These are phyloP conservation scores for Fusarium graminum DNA, from an alignment of 2,329 filamentous ascomycete species.

Conservation along the genomic window DNA sequence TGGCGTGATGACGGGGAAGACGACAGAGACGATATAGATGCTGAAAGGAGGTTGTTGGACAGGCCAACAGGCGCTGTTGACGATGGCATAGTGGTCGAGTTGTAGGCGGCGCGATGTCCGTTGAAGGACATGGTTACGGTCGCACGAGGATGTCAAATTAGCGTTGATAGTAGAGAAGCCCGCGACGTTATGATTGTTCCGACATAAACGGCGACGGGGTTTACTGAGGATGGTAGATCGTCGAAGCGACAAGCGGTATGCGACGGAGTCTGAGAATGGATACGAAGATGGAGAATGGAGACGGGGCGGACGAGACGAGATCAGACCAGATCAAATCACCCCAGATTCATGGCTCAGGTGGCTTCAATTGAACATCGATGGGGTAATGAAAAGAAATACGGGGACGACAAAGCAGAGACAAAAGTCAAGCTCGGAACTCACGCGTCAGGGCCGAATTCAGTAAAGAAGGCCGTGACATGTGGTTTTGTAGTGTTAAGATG, in stretches of 20 bases:
- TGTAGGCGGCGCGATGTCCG: conserved; percentile 60
- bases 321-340: conserved; percentile 38
- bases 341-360: conserved; percentile 37
- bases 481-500: conserved; percentile 36
- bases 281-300: conserved; percentile 12
- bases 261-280: conserved; percentile 11
- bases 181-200: conserved; percentile 15
- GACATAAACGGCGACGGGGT: conserved; percentile 36
- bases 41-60: conserved; percentile 67
- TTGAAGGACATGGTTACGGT: conserved; percentile 58
- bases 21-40: conserved; percentile 77
- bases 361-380: conserved; percentile 33
- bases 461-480: conserved; percentile 47
- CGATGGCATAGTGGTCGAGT: conserved; percentile 57
- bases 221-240: conserved; percentile 16
- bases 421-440: conserved; percentile 40
- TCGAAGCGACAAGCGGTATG: conserved; percentile 31
- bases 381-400: conserved; percentile 24
- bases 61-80: conserved; percentile 56
- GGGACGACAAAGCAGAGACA: conserved; percentile 28
- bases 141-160: conserved; percentile 15
- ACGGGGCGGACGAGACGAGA: conserved; percentile 24
- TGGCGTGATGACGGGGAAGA: conserved; percentile 72
- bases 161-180: conserved; percentile 9
- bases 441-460: conserved; percentile 47